These are phyloP conservation scores for Debaryomyces sp. DNA, from an alignment of 1,139 yeast genomes.

Conservation along the genomic window DNA sequence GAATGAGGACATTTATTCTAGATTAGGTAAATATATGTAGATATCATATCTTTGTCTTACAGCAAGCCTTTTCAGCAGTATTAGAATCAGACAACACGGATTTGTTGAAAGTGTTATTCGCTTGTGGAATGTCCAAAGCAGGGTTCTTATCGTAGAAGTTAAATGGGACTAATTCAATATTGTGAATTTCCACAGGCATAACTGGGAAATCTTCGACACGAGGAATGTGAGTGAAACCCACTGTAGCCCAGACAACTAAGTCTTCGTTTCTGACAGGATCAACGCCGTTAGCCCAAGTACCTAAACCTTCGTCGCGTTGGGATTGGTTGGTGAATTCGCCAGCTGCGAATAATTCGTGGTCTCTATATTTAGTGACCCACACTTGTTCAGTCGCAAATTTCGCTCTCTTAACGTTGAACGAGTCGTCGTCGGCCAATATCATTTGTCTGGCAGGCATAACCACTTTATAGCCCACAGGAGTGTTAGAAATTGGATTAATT, in stretches of 20 bases:
- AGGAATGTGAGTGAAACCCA: constrained; percentile 87
- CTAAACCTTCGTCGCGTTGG: constrained; percentile 62
- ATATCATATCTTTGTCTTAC: constrained; percentile 37
- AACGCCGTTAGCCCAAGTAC: constrained; percentile 65
- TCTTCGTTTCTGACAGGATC: constrained; percentile 81
- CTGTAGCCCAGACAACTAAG: constrained; percentile 83
- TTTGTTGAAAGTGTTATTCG: constrained; percentile 72
- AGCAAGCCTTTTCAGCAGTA: constrained; percentile 37
- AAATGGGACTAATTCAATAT: constrained; percentile 68
- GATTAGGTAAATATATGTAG: background rate
- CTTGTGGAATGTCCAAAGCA: constrained; percentile 79
- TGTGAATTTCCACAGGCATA: constrained; percentile 83
- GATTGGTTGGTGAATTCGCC: constrained; percentile 84
- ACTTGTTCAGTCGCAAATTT: constrained; percentile 72
- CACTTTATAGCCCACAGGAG: constrained; percentile 84
- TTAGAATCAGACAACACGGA: constrained; percentile 46
- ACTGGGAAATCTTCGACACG: constrained; percentile 92
- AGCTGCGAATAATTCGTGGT: constrained; percentile 70
- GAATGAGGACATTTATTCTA: background rate
- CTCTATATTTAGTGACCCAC: constrained; percentile 76
- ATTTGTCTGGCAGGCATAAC: constrained; percentile 77
- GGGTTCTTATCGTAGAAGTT: constrained; percentile 85
- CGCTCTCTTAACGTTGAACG: constrained; percentile 68
- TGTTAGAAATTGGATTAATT: constrained; percentile 73
- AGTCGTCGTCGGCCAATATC: constrained; percentile 66